These are phyloP conservation scores for Coprinopsis cinerea DNA, from an alignment of 768 basidiomycete genomes.

Conservation along the genomic window DNA sequence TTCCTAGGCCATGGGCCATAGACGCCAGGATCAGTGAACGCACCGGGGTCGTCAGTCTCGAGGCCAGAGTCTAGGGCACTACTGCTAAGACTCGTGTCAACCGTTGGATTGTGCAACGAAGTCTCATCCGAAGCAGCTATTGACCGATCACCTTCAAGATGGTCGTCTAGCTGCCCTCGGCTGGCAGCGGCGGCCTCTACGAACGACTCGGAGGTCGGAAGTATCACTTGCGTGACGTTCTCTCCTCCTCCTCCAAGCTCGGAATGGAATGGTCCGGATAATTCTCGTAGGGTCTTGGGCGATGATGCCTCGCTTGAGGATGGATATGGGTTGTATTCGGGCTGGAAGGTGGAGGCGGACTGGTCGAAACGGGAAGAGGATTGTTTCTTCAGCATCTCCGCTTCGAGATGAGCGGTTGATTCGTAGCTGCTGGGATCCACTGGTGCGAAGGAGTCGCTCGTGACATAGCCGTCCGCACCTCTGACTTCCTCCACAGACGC, in stretches of 20 bases:
- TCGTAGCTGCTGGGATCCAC: no score
- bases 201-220: neutral
- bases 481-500: slow-evolving; percentile 9
- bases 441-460: slow-evolving; percentile 8
- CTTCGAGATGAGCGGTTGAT: neutral
- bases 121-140: no score
- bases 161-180: neutral
- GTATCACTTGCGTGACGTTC: no score
- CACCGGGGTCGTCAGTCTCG: slow-evolving; percentile 18
- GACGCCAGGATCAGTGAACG: slow-evolving; percentile 25
- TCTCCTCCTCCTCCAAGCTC: no score
- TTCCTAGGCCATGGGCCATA: slow-evolving; percentile 12
- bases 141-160: no score
- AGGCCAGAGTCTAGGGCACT: neutral
- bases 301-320: neutral
- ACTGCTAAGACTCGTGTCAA: no score
- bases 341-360: neutral
- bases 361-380: neutral
- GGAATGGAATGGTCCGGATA: no score
- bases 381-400: neutral
- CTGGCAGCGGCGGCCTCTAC: neutral
- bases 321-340: slow-evolving; percentile 2
- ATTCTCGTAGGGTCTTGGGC: no score
- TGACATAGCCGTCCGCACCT: slow-evolving; percentile 10
- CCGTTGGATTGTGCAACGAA: no score